Evolutionary conservation across 2,329 filamentous ascomycete species (phyloP).

Genomic region (Sporothrix humicola): DNA sequence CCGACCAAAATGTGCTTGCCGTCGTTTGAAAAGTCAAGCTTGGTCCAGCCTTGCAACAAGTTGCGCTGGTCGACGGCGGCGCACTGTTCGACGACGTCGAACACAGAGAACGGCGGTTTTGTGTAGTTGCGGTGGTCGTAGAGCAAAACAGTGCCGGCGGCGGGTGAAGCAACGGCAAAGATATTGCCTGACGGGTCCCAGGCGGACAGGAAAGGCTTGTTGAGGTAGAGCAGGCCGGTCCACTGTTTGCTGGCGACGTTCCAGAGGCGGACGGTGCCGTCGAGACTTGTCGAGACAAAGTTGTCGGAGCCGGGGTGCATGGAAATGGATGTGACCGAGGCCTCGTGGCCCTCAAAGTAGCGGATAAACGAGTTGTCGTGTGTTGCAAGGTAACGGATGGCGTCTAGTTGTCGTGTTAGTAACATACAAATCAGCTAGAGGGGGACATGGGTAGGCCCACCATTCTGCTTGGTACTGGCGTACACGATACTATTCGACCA

Average conservation of each 20-base stretch:
- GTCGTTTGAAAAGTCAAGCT: constrained; percentile 94
- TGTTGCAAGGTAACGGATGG: constrained; percentile 82
- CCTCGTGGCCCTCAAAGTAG: constrained; percentile 92
- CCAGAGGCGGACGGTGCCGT: constrained; percentile 93
- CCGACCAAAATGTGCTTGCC: constrained; percentile 85
- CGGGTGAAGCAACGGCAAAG: constrained; percentile 85
- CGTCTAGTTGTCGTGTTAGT: too few species aligned
- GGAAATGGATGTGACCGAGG: constrained; percentile 79
- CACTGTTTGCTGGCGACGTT: constrained; percentile 80
- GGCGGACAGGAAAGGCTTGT: constrained; percentile 79
- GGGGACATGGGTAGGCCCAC: too few species aligned
- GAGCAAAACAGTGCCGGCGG: constrained; percentile 78
- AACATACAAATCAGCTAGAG: too few species aligned
- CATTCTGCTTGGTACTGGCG: constrained; percentile 92
- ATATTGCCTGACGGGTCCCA: constrained; percentile 93
- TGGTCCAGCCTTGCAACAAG: constrained; percentile 77
- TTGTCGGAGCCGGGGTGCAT: constrained; percentile 86
- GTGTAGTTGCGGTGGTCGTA: constrained; percentile 96
- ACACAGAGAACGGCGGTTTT: constrained; percentile 84
- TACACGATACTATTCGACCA: constrained; percentile 91
- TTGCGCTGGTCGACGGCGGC: constrained; percentile 61
- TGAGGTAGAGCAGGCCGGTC: constrained; percentile 79
- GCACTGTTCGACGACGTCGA: constrained; percentile 73
- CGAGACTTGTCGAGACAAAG: constrained; percentile 89
- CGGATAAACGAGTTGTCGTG: constrained; percentile 97